Conservation (phyloP, 2,329 filamentous ascomycete species). For the Neonectria sp. region DNA sequence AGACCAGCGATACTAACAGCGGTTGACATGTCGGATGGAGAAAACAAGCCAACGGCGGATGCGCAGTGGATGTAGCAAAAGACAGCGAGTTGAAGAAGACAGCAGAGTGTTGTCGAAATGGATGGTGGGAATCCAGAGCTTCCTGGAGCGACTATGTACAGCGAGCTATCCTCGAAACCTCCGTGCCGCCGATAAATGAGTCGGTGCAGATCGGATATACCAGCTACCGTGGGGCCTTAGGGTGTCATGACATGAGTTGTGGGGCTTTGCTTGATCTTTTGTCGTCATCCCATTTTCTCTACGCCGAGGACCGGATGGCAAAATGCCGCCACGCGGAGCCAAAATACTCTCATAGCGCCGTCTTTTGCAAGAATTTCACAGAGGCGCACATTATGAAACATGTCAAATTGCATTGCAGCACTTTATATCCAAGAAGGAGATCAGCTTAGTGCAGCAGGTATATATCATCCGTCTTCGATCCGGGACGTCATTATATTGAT, state of each 20-base stretch:
- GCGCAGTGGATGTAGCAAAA: neutral
- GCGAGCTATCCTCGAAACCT: neutral
- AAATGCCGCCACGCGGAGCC: neutral
- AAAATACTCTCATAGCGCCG: neutral
- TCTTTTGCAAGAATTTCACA: neutral
- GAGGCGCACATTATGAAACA: neutral
- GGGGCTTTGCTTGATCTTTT: too few relatives aligned
- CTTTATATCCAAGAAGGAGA: neutral
- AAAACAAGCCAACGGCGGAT: neutral
- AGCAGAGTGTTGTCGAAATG: neutral
- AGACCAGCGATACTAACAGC: neutral
- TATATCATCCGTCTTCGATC: neutral
- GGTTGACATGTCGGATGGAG: neutral
- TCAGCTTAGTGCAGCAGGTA: neutral
- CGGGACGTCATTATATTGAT: neutral
- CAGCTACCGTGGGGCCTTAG: too few relatives aligned
- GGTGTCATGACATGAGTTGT: too few relatives aligned
- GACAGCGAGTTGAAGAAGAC: neutral
- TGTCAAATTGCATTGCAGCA: neutral
- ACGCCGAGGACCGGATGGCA: neutral
- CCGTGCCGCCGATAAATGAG: neutral
- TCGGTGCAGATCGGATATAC: neutral
- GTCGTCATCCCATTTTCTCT: neutral
- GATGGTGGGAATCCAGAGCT: neutral
- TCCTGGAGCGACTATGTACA: neutral